phyloP scores from a whole-genome alignment of 768 basidiomycete genomes.

The Boletus subparvulus region DNA sequence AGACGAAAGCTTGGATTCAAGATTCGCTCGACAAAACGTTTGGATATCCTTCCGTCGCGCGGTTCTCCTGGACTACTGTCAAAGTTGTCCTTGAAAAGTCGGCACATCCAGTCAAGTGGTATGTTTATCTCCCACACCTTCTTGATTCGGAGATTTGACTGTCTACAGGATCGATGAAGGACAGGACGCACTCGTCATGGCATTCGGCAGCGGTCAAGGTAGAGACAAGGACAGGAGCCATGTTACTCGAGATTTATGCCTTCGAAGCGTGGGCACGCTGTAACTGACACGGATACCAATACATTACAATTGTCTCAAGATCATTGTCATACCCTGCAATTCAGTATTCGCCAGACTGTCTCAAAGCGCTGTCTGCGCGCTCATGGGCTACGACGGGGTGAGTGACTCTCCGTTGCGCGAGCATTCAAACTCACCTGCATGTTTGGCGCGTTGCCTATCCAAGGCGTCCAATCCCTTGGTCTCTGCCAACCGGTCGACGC shows the following conservation, averaged over 20 bases:
- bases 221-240: slow-evolving; percentile 73
- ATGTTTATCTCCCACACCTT: not conserved
- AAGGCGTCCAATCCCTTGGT: slow-evolving; percentile 24
- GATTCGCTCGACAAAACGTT: slow-evolving; percentile 80
- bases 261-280: slow-evolving; percentile 67
- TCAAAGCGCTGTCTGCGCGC: slow-evolving; percentile 8
- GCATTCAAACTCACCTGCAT: slow-evolving; percentile 15
- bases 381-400: slow-evolving; percentile 14
- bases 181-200: slow-evolving; percentile 70
- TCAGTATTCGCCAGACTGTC: slow-evolving; percentile 19
- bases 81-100: slow-evolving; percentile 80
- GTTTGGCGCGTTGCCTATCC: slow-evolving; percentile 23
- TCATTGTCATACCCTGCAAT: not conserved
- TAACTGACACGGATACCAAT: slow-evolving; percentile 32
- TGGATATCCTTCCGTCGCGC: slow-evolving; percentile 84
- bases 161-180: slow-evolving; percentile 77
- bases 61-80: slow-evolving; percentile 96
- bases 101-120: slow-evolving; percentile 84
- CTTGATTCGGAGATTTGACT: not conserved
- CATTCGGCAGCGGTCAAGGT: slow-evolving; percentile 68
- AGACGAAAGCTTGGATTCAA: slow-evolving; percentile 85
- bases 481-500: slow-evolving; percentile 25
- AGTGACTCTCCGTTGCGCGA: not conserved
- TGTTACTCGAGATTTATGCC: slow-evolving; percentile 70
- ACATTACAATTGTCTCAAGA: slow-evolving; percentile 5